Conservation (phyloP, 2,329 filamentous ascomycete genomes). For the Sclerotinia nivalis region DNA sequence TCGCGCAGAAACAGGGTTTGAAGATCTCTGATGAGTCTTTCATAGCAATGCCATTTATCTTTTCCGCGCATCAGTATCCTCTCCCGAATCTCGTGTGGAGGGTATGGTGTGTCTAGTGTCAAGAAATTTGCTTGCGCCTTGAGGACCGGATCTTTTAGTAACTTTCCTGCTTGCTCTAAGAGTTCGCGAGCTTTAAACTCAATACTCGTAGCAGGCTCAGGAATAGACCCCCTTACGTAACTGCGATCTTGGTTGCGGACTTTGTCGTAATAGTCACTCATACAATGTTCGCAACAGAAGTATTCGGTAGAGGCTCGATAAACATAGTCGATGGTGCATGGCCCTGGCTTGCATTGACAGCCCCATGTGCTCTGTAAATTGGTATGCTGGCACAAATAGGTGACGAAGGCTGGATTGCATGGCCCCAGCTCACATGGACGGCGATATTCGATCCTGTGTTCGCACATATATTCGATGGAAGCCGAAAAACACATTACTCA, state of each 20-base stretch:
- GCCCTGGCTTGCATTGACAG: background rate
- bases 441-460: background rate
- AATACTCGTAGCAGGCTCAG: background rate
- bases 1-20: fast-evolving
- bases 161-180: background rate
- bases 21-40: background rate
- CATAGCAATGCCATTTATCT: background rate
- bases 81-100: background rate
- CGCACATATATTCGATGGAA: background rate
- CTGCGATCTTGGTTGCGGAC: background rate
- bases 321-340: background rate
- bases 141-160: no score
- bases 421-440: background rate
- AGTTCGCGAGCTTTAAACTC: background rate
- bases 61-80: background rate
- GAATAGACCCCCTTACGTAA: no score
- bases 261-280: background rate
- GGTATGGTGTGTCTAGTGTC: no score
- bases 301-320: background rate
- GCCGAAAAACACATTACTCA: background rate
- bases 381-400: background rate
- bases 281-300: background rate
- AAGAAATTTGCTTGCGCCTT: no score
- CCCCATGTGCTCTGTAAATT: background rate
- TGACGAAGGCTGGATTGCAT: background rate